Base-by-base conservation (phyloP, 1,139 yeast genomes). In the Sugiyamaella grinbergsii region DNA sequence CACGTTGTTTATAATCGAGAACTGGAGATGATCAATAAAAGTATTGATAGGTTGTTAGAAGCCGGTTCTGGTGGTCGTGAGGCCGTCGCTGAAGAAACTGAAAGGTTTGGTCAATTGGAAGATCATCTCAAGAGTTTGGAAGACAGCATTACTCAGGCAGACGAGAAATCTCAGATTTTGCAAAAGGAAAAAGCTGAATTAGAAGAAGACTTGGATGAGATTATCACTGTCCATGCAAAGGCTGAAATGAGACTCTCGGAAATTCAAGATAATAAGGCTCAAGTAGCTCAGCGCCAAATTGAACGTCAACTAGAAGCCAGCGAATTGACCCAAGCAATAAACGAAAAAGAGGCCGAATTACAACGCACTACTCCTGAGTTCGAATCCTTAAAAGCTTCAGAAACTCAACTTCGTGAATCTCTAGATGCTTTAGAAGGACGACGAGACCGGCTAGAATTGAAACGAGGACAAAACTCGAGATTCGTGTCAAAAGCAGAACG, bases 1-100 rank as follows among this genome's bases (percentile, higher is more conserved):
- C 91, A 81, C 66, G 83, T 86, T 39, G 71, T 90, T 15, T 82
- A 82, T 59, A 95, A 87, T 63, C 77, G 94, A 46, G 97, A 91
- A 66, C 69, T 86, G 53, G 75, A 73, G 37, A 13, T 20, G 23
- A 28, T 41, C 16, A 33, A 28, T 31, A 39, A 39, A 22, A 50
- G 46, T 39, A 42, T 47, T 29, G 52, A 38, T 16, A 42, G 43
- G 34, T 42, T 49, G 5, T 50, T 47, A n/a, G 53, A 47, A 10
- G 33, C 15, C 18, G 37, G 42, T 20, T 13, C 7, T 4, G 42
- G 20, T 18, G 32, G 42, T 2, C 24, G 42, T 13, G 42, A 31
- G 13, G 42, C 38, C n/a, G 47, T 36, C 18, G 49, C 38, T 22
- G 8, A 34, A 22, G 31, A 36, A 24, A 36, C 45, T 34, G 47